phyloP scores from a whole-genome alignment of 768 basidiomycete species.

The Psilocybe azurescens region DNA sequence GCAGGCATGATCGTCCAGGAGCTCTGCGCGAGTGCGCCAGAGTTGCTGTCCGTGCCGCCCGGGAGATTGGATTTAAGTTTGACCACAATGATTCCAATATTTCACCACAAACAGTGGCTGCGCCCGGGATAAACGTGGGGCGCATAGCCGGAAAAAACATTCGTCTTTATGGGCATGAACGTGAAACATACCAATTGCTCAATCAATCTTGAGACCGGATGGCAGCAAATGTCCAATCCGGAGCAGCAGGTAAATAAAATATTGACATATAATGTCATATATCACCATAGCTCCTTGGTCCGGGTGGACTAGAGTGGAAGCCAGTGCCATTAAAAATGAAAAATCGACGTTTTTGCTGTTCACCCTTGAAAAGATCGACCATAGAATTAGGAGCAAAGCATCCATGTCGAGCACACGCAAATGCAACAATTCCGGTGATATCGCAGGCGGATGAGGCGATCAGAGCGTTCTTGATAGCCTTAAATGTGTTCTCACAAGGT shows the following conservation, averaged over 20 bases:
- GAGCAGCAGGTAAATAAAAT: background rate
- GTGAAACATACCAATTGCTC: slow-evolving; percentile 30
- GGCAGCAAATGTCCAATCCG: background rate
- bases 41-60: no score
- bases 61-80: slow-evolving; percentile 17
- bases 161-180: slow-evolving; percentile 30
- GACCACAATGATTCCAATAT: slow-evolving; percentile 28
- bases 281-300: slow-evolving; percentile 12
- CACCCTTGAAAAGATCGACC: slow-evolving; percentile 23
- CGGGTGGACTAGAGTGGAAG: slow-evolving; percentile 10
- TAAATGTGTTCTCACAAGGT: no score
- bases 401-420: slow-evolving; percentile 24
- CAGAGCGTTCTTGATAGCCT: slow-evolving; percentile 15
- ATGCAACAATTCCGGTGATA: slow-evolving; percentile 19
- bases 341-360: slow-evolving; percentile 30
- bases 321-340: slow-evolving; percentile 10
- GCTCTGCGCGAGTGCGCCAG: no score
- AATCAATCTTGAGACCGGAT: slow-evolving; percentile 4
- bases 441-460: slow-evolving; percentile 14
- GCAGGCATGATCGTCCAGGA: no score
- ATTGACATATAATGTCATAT: slow-evolving; percentile 7
- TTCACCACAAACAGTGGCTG: slow-evolving; percentile 15
- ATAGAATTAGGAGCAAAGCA: slow-evolving; percentile 21
- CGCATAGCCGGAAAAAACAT: slow-evolving; percentile 31
- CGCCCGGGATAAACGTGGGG: slow-evolving; percentile 18